Conservation (phyloP, 495 filamentous ascomycete species). For the Xylaria flabelliformis region DNA sequence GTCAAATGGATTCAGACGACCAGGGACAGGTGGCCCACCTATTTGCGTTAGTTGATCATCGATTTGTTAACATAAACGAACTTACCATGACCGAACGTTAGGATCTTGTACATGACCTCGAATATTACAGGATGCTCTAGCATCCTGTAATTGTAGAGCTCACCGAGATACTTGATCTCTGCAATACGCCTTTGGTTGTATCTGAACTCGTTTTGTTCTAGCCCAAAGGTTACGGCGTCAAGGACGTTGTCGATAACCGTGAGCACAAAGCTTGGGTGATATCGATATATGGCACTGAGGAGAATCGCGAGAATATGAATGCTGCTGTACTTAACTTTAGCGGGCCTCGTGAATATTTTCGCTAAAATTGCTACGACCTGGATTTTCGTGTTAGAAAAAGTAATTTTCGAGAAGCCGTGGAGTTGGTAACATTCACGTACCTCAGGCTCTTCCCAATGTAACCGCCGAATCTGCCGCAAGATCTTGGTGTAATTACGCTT, state of each 20-base stretch:
- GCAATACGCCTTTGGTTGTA: constrained; percentile 95
- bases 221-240: constrained; percentile 84
- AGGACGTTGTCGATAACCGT: constrained; percentile 87
- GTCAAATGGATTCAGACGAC: constrained; percentile 76
- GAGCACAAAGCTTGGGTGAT: constrained; percentile 90
- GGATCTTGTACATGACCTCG: constrained; percentile 90
- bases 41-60: constrained; percentile 40
- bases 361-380: constrained; percentile 81
- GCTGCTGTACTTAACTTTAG: constrained; percentile 96
- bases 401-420: neutral
- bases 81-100: constrained; percentile 86
- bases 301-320: constrained; percentile 94
- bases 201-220: constrained; percentile 97
- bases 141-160: constrained; percentile 98
- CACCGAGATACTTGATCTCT: constrained; percentile 94
- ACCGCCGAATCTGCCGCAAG: constrained; percentile 88
- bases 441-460: constrained; percentile 96
- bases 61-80: constrained; percentile 10
- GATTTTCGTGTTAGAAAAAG: constrained; percentile 25
- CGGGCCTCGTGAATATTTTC: constrained; percentile 93
- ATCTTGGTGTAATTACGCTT: constrained; percentile 93
- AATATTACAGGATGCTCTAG: constrained; percentile 96
- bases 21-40: constrained; percentile 81
- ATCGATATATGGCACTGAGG: constrained; percentile 84
- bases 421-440: constrained; percentile 46